A percentile compares a stretch with the other conserved stretches of the same genome.
phyloP scores from a whole-genome alignment of 306 rosid genomes.

The Cicer judaicum region DNA sequence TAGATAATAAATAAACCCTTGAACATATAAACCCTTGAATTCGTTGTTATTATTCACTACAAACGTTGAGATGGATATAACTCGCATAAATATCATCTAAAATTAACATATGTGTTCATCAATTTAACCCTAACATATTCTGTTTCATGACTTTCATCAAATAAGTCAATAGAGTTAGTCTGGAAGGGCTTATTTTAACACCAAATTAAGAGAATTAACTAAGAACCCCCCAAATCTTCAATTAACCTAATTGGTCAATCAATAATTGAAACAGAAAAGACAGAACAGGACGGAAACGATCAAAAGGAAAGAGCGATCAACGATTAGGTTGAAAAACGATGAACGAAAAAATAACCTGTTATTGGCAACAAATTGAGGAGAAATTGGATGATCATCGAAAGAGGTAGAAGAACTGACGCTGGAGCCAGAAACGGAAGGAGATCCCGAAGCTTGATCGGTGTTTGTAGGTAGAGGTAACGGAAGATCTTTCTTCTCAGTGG shows the following conservation, averaged over 20 bases:
- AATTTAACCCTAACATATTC: constrained; percentile 10
- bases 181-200: neutral
- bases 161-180: neutral
- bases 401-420: constrained; percentile 81
- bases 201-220: neutral
- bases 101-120: constrained; percentile 23
- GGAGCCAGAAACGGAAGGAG: constrained; percentile 66
- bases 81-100: constrained; percentile 1
- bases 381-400: constrained; percentile 66
- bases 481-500: constrained; percentile 47
- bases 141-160: neutral
- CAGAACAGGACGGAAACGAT: neutral
- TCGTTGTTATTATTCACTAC: constrained; percentile 13
- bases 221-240: neutral
- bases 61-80: neutral
- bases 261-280: neutral
- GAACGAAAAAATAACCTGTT: constrained; percentile 57
- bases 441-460: constrained; percentile 69
- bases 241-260: constrained; percentile 25
- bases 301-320: neutral
- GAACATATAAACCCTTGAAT: constrained; percentile 10
- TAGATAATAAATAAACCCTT: constrained; percentile 18
- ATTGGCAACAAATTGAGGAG: constrained; percentile 48
- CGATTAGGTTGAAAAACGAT: neutral
- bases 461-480: constrained; percentile 74